phyloP scores from a whole-genome alignment of 352 stramenopile species.

The Phytophthora melonis region DNA sequence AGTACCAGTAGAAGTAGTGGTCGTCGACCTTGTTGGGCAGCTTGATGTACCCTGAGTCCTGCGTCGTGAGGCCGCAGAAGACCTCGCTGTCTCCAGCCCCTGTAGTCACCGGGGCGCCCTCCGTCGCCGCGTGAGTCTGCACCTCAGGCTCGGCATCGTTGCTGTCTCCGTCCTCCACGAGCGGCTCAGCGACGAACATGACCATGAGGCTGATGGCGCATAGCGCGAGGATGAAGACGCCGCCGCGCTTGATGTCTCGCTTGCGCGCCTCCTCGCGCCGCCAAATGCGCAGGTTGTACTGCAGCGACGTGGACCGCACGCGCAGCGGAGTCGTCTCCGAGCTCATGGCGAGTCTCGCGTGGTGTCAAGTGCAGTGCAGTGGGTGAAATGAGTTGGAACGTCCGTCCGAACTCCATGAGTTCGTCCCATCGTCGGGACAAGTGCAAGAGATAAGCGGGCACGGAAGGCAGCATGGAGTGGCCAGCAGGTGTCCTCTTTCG shows the following conservation, averaged over 20 bases:
- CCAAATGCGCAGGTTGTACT: slow-evolving; percentile 41
- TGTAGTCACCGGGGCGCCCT: slow-evolving; percentile 23
- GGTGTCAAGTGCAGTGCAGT: slow-evolving; percentile 11
- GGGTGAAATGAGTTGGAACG: slow-evolving; percentile 22
- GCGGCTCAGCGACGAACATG: slow-evolving; percentile 27
- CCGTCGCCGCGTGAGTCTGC: slow-evolving; percentile 30
- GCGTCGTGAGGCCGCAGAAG: slow-evolving; percentile 57
- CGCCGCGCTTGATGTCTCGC: slow-evolving; percentile 33
- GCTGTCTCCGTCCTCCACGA: slow-evolving; percentile 11
- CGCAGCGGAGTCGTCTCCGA: slow-evolving; percentile 37
- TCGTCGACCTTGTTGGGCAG: slow-evolving; percentile 74
- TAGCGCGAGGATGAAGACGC: slow-evolving; percentile 35
- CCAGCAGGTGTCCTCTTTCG: slow-evolving; percentile 19
- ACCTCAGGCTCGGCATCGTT: slow-evolving; percentile 17
- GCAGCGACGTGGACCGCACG: slow-evolving; percentile 34
- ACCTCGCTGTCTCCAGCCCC: slow-evolving; percentile 28
- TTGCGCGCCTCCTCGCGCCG: slow-evolving; percentile 35
- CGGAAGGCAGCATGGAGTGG: not conserved
- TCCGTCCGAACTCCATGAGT: slow-evolving; percentile 12
- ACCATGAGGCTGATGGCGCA: slow-evolving; percentile 34
- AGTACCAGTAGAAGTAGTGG: slow-evolving; percentile 84
- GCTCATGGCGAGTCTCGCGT: slow-evolving; percentile 12
- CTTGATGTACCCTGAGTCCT: slow-evolving; percentile 67
- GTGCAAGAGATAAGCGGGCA: slow-evolving; percentile 23
- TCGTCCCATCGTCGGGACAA: slow-evolving; percentile 29